These are phyloP conservation scores for Hypomyces perniciosus DNA, from an alignment of 2,329 filamentous ascomycete genomes.

Conservation along the genomic window DNA sequence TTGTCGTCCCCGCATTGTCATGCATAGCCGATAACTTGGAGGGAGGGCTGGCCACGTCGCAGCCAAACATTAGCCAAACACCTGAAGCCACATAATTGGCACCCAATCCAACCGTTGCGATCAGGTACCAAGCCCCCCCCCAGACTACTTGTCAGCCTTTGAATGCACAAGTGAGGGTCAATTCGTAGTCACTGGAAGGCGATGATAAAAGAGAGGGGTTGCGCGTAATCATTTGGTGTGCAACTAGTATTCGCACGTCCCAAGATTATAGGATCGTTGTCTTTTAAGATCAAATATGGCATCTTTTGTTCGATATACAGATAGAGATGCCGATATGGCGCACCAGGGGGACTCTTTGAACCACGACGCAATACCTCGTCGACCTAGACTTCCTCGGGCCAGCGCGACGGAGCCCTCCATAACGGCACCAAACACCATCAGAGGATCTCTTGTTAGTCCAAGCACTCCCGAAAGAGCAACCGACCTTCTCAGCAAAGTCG, in stretches of 20 bases:
- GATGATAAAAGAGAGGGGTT: background rate
- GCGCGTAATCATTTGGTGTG: background rate
- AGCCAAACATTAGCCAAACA: background rate
- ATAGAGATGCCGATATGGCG: background rate
- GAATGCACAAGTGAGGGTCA: background rate
- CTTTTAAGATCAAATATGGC: background rate
- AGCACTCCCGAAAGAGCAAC: slow-evolving; percentile 46
- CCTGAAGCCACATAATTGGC: slow-evolving; percentile 1
- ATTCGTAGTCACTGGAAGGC: background rate
- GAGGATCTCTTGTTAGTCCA: slow-evolving; percentile 44
- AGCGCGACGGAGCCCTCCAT: slow-evolving; percentile 53
- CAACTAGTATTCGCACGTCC: background rate
- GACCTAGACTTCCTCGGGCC: slow-evolving; percentile 50
- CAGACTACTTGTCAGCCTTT: background rate
- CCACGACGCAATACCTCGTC: slow-evolving; percentile 29
- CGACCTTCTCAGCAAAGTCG: slow-evolving; percentile 48
- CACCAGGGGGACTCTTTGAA: slow-evolving; percentile 20
- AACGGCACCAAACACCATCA: slow-evolving; percentile 48
- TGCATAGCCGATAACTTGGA: background rate
- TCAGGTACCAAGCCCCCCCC: background rate
- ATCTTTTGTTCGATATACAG: background rate
- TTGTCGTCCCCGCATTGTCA: background rate
- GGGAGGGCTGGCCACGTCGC: background rate
- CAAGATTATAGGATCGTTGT: background rate
- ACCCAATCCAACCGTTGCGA: background rate